Evolutionary conservation across 192 early-diverging fungal genomes (phyloP).

Genomic region (Allomyces macrogynus): DNA sequence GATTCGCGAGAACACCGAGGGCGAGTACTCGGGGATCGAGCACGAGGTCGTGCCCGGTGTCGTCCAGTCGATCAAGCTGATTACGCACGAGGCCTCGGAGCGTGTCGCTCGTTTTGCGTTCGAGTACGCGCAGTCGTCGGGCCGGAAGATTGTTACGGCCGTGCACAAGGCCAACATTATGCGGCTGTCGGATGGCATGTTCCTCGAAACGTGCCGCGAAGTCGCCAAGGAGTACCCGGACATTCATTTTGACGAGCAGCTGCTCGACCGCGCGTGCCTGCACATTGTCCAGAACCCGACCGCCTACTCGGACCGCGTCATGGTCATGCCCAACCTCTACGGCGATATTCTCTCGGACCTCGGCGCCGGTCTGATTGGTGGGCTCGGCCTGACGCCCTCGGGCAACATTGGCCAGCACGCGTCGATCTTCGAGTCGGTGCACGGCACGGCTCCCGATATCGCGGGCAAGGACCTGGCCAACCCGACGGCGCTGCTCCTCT

Average conservation of each 20-base stretch:
- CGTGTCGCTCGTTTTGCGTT: slow-evolving; percentile 87
- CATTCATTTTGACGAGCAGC: slow-evolving; percentile 73
- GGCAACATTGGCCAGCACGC: slow-evolving; percentile 98
- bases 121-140: slow-evolving; percentile 70
- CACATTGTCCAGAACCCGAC: slow-evolving; percentile 83
- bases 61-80: slow-evolving; percentile 98
- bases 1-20: slow-evolving; percentile 99
- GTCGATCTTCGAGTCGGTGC: slow-evolving; percentile 90
- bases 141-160: slow-evolving; percentile 79
- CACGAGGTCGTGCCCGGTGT: slow-evolving; percentile 86
- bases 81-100: slow-evolving; percentile 84
- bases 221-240: slow-evolving; percentile 80
- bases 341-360: slow-evolving; percentile 97
- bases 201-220: slow-evolving; percentile 77
- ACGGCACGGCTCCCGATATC: slow-evolving; percentile 94
- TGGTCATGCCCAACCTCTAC: slow-evolving; percentile 99
- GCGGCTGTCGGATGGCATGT: slow-evolving; percentile 93
- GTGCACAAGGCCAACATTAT: slow-evolving; percentile 98
- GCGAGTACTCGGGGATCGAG: slow-evolving; percentile 99
- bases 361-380: slow-evolving; percentile 94
- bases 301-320: slow-evolving; percentile 74
- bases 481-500: slow-evolving; percentile 83
- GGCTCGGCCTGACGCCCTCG: slow-evolving; percentile 89
- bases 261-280: slow-evolving; percentile 87
- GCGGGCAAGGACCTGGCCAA: slow-evolving; percentile 91